Evolutionary conservation across 2,329 filamentous ascomycete species (phyloP), one percentile per base, ranked within the genome.

Genomic region (Xylariomycetidae sp.): DNA sequence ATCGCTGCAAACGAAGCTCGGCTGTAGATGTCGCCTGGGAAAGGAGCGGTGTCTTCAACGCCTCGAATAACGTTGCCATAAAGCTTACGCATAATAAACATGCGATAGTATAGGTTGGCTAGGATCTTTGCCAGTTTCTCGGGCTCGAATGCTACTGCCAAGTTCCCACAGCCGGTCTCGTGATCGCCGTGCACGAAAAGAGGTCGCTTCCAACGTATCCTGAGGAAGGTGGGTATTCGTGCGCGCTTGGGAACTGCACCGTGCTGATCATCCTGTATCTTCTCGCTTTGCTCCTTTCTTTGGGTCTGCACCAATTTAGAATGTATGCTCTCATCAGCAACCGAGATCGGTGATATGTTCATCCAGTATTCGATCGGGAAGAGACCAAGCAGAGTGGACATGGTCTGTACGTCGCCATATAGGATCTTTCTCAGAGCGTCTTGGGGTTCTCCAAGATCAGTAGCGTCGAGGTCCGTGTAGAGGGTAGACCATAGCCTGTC

Each of bases 321-420:
- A 12, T 13, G 7, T 11, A 31, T n/a, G 3, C n/a, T 25, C 13
- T 46, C 44, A 12, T 42, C 38, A 15, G 27, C 28, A 4, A 27
- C 3, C 5, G 41, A 36, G 6, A 32, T 14, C 29, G 33, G 10
- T 5, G 33, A 39, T 3, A 27, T 36, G 16, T 41, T 41, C 17
- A 37, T 42, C 63, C 63, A 74, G 46, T 66, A 69, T 38, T 73
- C 67, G 4, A 67, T 52, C 1, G 69, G 66, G 2, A 53, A 62
- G 22, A 80, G 43, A 0, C 72, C 74, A 3, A 80, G 50, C 0
- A 80, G 51, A 6, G 70, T 43, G 3, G 69, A 65, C 4, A 76
- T 43, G 0, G 67, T 68, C 0, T 60, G 50, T 0, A 67, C 61
- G 37, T 74, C 55, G 1, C 67, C 69, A 26, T 64, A 64, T 2